These are phyloP conservation scores for Blastocystis hominis DNA, from an alignment of 352 stramenopile genomes.

Conservation along the genomic window DNA sequence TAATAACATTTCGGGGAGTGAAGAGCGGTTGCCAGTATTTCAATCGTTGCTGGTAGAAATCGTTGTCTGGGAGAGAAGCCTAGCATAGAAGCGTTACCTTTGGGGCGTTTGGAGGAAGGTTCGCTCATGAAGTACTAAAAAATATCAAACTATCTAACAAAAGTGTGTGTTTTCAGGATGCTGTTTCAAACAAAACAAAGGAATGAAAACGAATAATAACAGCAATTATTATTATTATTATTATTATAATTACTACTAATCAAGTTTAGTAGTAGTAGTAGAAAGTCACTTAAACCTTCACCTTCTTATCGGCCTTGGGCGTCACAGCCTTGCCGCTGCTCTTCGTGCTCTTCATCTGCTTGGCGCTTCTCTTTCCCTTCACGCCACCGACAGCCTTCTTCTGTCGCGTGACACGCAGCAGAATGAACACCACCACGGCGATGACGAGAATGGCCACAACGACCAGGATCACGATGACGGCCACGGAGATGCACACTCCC, in stretches of 20 bases:
- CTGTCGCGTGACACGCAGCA: neutral
- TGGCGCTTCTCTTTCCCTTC: neutral
- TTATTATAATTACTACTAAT: too few species aligned
- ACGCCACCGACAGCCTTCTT: neutral
- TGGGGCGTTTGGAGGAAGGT: constrained; percentile 29
- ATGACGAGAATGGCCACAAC: neutral
- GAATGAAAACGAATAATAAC: too few species aligned
- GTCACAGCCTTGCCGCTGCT: too few species aligned
- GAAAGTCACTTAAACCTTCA: neutral
- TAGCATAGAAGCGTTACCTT: neutral
- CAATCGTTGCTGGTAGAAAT: constrained; percentile 57
- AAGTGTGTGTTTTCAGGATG: too few species aligned
- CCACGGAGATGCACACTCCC: neutral
- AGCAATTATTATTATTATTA: too few species aligned
- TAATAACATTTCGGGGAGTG: constrained; percentile 77
- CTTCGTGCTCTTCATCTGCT: neutral
- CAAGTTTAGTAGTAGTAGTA: neutral
- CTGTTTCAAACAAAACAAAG: too few species aligned
- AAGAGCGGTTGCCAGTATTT: constrained; percentile 77
- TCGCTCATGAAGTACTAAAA: neutral
- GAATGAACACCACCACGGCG: neutral
- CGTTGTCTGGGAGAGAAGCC: constrained; percentile 38
- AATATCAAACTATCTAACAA: too few species aligned
- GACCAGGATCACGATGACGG: neutral
- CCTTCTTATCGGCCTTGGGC: too few species aligned